Percentiles rank a stretch among this genome's conserved stretches.
Conservation (phyloP, 2,329 filamentous ascomycete species). For the Plenodomus biglobosus region DNA sequence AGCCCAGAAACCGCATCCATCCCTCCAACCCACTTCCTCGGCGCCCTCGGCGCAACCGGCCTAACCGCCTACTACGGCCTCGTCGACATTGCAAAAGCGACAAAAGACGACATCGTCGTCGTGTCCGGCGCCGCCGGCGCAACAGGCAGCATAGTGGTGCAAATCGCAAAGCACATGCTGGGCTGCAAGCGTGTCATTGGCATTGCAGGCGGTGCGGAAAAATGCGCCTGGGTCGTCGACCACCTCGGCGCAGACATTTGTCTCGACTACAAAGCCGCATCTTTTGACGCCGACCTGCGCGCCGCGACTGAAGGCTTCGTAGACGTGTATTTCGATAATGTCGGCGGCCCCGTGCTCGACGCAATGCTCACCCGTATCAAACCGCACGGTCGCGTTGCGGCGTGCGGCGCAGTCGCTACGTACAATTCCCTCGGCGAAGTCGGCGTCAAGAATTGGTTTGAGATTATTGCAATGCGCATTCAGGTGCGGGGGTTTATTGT, state of each 20-base stretch:
- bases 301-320: constrained; percentile 54
- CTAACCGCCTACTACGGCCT: constrained; percentile 78
- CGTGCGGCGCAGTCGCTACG: constrained; percentile 48
- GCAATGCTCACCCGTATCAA: constrained; percentile 49
- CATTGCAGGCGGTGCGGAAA: constrained; percentile 56
- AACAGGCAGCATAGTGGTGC: constrained; percentile 69
- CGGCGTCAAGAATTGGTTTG: constrained; percentile 49
- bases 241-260: constrained; percentile 56
- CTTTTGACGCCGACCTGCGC: constrained; percentile 52
- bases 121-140: constrained; percentile 77
- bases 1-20: constrained; percentile 39
- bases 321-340: constrained; percentile 57
- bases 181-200: constrained; percentile 54
- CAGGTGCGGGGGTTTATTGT: constrained; percentile 51
- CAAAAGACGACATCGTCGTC: constrained; percentile 70
- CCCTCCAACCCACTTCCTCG: constrained; percentile 50
- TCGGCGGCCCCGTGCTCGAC: constrained; percentile 53
- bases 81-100: constrained; percentile 65
- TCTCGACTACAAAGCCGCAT: constrained; percentile 56
- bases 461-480: constrained; percentile 47
- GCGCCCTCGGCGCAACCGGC: constrained; percentile 54
- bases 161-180: constrained; percentile 56
- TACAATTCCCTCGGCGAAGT: constrained; percentile 45
- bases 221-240: constrained; percentile 57
- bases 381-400: constrained; percentile 45